A percentile compares a stretch with the other conserved stretches of the same genome.
phyloP scores from a whole-genome alignment of 352 stramenopile species.

The Thalassiosira hispida region DNA sequence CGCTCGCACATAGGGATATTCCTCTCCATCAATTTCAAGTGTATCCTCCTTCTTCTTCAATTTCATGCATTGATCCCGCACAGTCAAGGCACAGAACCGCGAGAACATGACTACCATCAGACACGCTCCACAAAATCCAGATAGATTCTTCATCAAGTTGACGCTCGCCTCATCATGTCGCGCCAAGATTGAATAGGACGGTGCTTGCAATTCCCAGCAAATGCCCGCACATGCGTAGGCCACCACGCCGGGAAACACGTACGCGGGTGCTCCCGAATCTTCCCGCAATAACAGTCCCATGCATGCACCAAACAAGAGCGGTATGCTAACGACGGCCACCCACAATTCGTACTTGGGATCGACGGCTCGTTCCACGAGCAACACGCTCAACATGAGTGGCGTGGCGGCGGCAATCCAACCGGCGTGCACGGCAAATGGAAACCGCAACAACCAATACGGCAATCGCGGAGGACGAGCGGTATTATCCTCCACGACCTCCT shows the following conservation, averaged over 20 bases:
- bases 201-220: conserved; percentile 27
- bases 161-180: conserved; percentile 32
- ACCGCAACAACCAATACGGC: conserved; percentile 69
- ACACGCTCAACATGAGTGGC: conserved; percentile 70
- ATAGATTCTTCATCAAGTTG: conserved; percentile 45
- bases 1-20: conserved; percentile 23
- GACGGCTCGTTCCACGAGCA: conserved; percentile 46
- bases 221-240: conserved; percentile 41
- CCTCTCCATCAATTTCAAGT: conserved; percentile 20
- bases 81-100: conserved; percentile 32
- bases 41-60: conserved; percentile 3
- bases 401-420: conserved; percentile 75
- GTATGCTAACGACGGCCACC: conserved; percentile 30
- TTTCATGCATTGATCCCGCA: conserved; percentile 32
- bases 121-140: conserved; percentile 21
- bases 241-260: conserved; percentile 24
- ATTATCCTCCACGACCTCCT: conserved; percentile 11
- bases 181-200: conserved; percentile 22
- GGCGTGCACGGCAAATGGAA: conserved; percentile 76
- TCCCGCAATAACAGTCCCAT: conserved; percentile 49
- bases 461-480: conserved; percentile 17
- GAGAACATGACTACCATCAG: conserved; percentile 34
- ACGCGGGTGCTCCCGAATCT: conserved; percentile 36
- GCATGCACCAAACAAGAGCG: conserved; percentile 39
- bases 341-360: conserved; percentile 24